Percentiles rank a stretch among this genome's conserved stretches.
phyloP scores from a whole-genome alignment of 23 red algal genomes.

The Gracilaria vermiculophylla region DNA sequence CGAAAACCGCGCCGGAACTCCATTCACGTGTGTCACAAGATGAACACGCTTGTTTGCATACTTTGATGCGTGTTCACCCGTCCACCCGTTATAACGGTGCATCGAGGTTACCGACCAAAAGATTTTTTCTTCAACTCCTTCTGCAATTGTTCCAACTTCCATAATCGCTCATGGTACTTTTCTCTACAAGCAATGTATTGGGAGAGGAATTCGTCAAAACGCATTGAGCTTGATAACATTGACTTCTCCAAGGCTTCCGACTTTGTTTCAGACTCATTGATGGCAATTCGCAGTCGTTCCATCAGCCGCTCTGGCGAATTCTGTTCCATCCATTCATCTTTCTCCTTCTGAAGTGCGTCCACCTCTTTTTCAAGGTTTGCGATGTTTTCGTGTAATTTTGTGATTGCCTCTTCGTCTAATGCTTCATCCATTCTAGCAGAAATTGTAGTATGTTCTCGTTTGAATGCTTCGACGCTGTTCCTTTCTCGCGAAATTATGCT shows the following conservation, averaged over 20 bases:
- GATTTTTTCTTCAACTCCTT: slow-evolving; percentile 33
- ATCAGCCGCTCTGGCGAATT: slow-evolving; percentile 55
- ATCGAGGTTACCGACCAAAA: slow-evolving; percentile 15
- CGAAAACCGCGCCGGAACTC: too few species aligned
- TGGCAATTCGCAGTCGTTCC: slow-evolving; percentile 40
- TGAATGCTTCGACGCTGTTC: slow-evolving; percentile 25
- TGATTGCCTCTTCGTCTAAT: slow-evolving; percentile 8
- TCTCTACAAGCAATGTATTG: slow-evolving; percentile 46
- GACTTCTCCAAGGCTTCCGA: slow-evolving; percentile 38
- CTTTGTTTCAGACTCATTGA: slow-evolving; percentile 23
- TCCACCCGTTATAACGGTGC: not conserved
- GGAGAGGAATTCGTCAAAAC: slow-evolving; percentile 42
- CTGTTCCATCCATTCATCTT: slow-evolving; percentile 58
- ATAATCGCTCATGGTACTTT: slow-evolving; percentile 60
- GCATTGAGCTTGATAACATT: slow-evolving; percentile 63
- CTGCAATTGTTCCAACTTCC: slow-evolving; percentile 63
- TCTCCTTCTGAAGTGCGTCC: slow-evolving; percentile 1
- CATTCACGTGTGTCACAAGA: too few species aligned
- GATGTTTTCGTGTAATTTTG: slow-evolving; percentile 16
- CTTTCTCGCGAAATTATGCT: slow-evolving; percentile 2
- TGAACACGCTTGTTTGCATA: too few species aligned
- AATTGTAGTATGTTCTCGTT: slow-evolving; percentile 36
- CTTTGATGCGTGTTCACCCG: not conserved
- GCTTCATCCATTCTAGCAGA: slow-evolving; percentile 42
- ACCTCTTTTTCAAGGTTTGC: slow-evolving; percentile 31